These are phyloP conservation scores for Giardia duodenalis DNA, from an alignment of 208 protist species.

Conservation along the genomic window DNA sequence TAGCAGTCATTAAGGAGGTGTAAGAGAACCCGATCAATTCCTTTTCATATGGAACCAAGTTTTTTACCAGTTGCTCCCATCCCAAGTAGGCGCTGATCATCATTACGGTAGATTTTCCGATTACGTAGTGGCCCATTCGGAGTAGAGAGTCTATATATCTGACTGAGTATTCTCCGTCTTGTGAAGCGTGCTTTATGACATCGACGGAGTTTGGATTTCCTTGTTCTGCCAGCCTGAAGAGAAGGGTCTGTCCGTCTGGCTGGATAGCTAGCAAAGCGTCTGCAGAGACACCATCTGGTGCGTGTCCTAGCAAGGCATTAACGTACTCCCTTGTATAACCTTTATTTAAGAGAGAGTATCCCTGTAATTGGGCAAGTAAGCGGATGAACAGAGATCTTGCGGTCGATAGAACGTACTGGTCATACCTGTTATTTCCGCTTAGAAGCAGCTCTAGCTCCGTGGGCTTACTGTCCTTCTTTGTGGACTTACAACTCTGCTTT, in stretches of 20 bases:
- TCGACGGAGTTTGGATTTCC: too few species aligned
- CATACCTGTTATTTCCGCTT: neutral
- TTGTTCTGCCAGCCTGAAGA: neutral
- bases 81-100: neutral
- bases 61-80: neutral
- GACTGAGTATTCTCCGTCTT: neutral
- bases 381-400: neutral
- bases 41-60: neutral
- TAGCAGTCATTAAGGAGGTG: neutral
- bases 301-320: neutral
- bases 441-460: neutral
- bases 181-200: neutral
- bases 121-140: neutral
- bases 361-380: neutral
- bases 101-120: neutral
- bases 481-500: too few species aligned
- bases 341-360: neutral
- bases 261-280: neutral
- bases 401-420: neutral
- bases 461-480: too few species aligned
- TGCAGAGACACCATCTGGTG: too few species aligned
- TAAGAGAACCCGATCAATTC: neutral
- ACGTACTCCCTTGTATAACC: neutral
- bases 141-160: neutral
- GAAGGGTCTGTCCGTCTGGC: neutral